These are phyloP conservation scores for Talaromyces piceae DNA, from an alignment of 2,329 filamentous ascomycete genomes.

Conservation along the genomic window DNA sequence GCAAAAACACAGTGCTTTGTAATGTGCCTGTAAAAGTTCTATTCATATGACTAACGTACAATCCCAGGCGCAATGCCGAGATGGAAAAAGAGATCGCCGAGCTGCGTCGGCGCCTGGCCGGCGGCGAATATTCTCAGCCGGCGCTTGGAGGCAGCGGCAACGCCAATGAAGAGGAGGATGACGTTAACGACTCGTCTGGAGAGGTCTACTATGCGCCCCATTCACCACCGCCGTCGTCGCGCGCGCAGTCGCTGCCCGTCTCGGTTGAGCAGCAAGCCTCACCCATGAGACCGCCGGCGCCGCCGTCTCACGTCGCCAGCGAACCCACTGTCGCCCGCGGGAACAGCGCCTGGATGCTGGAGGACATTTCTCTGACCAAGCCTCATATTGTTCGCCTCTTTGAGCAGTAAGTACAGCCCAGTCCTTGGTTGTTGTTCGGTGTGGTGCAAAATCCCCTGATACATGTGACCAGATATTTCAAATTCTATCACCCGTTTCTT, in stretches of 20 bases:
- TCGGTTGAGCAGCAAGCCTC: conserved; percentile 25
- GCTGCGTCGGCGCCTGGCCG: conserved; percentile 37
- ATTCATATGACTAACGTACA: not conserved
- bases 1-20: no score
- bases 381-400: conserved; percentile 36
- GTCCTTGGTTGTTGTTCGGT: conserved; percentile 8
- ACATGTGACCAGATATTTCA: conserved; percentile 61
- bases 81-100: conserved; percentile 52
- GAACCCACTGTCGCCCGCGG: conserved; percentile 31
- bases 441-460: no score
- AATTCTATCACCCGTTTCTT: conserved; percentile 55
- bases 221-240: conserved; percentile 20
- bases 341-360: conserved; percentile 42
- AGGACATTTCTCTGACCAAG: conserved; percentile 34
- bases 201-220: conserved; percentile 26
- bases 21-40: no score
- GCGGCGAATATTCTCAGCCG: conserved; percentile 22
- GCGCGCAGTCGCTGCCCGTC: conserved; percentile 24
- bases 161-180: conserved; percentile 19
- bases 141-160: conserved; percentile 15
- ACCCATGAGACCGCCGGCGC: conserved; percentile 25
- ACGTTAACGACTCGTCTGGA: conserved; percentile 27
- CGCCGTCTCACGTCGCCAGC: conserved; percentile 21
- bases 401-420: conserved; percentile 29
- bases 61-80: conserved; percentile 51